These are phyloP conservation scores for Magnusiomyces suaveolens DNA, from an alignment of 1,139 yeast species.

Conservation along the genomic window DNA sequence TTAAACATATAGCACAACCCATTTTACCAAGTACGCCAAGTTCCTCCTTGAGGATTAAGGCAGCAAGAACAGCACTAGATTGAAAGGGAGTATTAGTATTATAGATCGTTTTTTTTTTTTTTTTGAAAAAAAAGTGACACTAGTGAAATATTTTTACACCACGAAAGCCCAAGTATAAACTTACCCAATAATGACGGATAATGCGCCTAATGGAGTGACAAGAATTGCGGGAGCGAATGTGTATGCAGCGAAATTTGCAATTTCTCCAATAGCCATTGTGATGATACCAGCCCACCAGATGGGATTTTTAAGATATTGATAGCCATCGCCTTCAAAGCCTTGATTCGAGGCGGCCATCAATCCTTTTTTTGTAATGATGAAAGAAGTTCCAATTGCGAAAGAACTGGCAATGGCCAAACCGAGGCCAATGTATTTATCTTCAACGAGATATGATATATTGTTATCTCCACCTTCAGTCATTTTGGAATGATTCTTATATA, in stretches of 20 bases:
- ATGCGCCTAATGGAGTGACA: conserved; percentile 87
- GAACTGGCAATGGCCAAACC: conserved; percentile 84
- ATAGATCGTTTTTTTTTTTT: too few relatives aligned
- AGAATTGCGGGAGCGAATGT: conserved; percentile 91
- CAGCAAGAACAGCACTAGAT: conserved; percentile 63
- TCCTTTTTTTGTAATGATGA: conserved; percentile 83
- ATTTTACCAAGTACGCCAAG: conserved; percentile 82
- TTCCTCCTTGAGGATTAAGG: conserved; percentile 75
- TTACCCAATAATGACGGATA: conserved; percentile 66
- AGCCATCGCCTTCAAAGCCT: conserved; percentile 62
- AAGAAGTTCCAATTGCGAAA: conserved; percentile 81
- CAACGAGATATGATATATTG: conserved; percentile 28
- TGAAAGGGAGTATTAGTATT: background rate
- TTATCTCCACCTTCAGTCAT: conserved; percentile 5
- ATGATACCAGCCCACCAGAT: conserved; percentile 94
- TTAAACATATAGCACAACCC: conserved; percentile 86
- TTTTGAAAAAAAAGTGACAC: too few relatives aligned
- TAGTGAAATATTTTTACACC: too few relatives aligned
- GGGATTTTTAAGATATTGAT: conserved; percentile 70
- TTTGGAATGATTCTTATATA: too few relatives aligned
- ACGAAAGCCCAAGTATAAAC: too few relatives aligned
- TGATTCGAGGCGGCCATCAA: conserved; percentile 55
- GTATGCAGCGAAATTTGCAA: conserved; percentile 90
- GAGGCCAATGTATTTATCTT: conserved; percentile 82
- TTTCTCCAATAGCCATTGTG: conserved; percentile 85